Percentiles rank a stretch among this genome's conserved stretches.
phyloP scores from a whole-genome alignment of 257 asterid genomes.

The Datura wrightii region DNA sequence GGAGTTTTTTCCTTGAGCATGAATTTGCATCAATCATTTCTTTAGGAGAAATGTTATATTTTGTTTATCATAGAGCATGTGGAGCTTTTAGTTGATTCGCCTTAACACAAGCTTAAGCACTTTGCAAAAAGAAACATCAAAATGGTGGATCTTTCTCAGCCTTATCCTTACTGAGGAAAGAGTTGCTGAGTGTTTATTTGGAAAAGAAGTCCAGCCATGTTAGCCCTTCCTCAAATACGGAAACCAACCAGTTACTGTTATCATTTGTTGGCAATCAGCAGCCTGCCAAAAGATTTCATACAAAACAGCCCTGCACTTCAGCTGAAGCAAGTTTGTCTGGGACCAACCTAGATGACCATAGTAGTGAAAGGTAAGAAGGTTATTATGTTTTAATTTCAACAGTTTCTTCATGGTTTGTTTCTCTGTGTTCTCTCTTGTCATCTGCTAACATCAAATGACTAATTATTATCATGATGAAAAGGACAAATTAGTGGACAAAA shows the following conservation, averaged over 20 bases:
- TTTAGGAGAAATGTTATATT: neutral
- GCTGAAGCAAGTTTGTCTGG: constrained; percentile 49
- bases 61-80: constrained; percentile 31
- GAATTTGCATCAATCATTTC: constrained; percentile 8
- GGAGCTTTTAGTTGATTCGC: constrained; percentile 40
- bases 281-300: constrained; percentile 50
- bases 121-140: constrained; percentile 66
- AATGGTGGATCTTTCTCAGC: constrained; percentile 60
- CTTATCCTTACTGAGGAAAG: constrained; percentile 64
- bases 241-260: constrained; percentile 64
- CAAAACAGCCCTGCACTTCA: constrained; percentile 43
- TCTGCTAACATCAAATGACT: neutral
- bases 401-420: neutral
- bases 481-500: neutral
- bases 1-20: constrained; percentile 1
- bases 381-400: neutral
- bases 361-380: constrained; percentile 60
- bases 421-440: neutral
- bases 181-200: constrained; percentile 63
- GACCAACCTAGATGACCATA: constrained; percentile 42
- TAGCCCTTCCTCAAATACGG: constrained; percentile 58
- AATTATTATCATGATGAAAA: neutral
- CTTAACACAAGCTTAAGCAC: constrained; percentile 66
- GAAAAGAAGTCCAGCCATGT: constrained; percentile 55
- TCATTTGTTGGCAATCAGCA: constrained; percentile 70